A percentile compares a stretch with the other conserved stretches of the same genome.
These are phyloP conservation scores for Diutina pseudorugosa DNA, from an alignment of 1,139 yeast genomes.

Conservation along the genomic window DNA sequence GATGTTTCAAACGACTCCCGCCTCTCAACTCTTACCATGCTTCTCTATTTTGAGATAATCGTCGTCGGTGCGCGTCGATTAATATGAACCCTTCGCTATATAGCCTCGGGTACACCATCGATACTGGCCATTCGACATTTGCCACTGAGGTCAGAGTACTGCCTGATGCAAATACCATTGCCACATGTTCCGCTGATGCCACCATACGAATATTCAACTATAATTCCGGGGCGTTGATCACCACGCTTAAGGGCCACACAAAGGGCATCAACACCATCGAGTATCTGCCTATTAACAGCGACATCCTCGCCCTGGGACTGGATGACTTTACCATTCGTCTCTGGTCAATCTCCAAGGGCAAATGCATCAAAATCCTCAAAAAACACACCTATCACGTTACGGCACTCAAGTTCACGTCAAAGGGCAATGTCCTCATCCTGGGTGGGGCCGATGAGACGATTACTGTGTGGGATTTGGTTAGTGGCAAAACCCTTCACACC, in stretches of 20 bases:
- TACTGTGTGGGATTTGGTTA: conserved; percentile 74
- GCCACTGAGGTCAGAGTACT: conserved; percentile 44
- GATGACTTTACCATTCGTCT: conserved; percentile 77
- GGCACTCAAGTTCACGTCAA: conserved; percentile 53
- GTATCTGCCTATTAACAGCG: conserved; percentile 65
- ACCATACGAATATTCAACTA: conserved; percentile 16
- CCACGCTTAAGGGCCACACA: conserved; percentile 47
- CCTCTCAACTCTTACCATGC: too few species aligned
- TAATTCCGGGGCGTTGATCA: conserved; percentile 15
- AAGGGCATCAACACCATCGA: conserved; percentile 58
- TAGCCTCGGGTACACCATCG: not conserved
- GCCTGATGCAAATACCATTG: conserved; percentile 53
- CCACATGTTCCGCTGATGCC: conserved; percentile 35
- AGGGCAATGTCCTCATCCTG: conserved; percentile 69
- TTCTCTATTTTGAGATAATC: too few species aligned
- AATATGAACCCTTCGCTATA: not conserved
- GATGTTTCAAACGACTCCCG: too few species aligned
- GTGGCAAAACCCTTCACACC: conserved; percentile 63
- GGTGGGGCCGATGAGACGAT: conserved; percentile 90
- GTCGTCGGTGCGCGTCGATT: not conserved
- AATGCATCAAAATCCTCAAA: conserved; percentile 44
- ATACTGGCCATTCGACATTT: not conserved
- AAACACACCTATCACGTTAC: conserved; percentile 87
- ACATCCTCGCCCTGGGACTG: conserved; percentile 68
- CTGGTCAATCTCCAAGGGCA: conserved; percentile 47